phyloP scores from a whole-genome alignment of 441 rosid genomes.

The Kokia cookei region DNA sequence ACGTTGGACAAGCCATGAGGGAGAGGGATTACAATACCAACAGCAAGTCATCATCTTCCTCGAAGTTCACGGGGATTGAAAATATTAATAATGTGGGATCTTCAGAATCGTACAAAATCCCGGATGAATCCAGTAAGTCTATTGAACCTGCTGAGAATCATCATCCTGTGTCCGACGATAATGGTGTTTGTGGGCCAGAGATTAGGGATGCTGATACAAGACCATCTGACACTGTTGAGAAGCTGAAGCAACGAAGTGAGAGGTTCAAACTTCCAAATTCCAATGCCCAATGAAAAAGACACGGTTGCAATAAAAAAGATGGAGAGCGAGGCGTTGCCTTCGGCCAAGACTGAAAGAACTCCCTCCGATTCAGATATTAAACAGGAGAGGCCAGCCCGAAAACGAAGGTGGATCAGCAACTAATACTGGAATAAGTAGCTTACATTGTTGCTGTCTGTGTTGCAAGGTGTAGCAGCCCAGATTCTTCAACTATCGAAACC shows the following conservation, averaged over 20 bases:
- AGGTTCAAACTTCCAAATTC: constrained; percentile 95
- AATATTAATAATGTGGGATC: constrained; percentile 38
- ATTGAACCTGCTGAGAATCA: constrained; percentile 35
- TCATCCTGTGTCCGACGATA: constrained; percentile 41
- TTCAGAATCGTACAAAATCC: constrained; percentile 27
- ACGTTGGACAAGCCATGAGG: constrained; percentile 93
- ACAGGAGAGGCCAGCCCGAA: constrained; percentile 92
- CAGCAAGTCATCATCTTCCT: constrained; percentile 58
- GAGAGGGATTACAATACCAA: constrained; percentile 65
- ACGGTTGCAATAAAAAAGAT: constrained; percentile 44
- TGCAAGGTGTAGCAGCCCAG: constrained; percentile 1
- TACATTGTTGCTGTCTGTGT: constrained; percentile 5
- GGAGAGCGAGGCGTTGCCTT: constrained; percentile 54
- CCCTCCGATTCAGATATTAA: constrained; percentile 62
- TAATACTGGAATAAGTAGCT: constrained; percentile 22
- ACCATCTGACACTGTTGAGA: constrained; percentile 82
- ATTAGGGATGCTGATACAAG: constrained; percentile 50
- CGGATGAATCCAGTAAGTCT: constrained; percentile 30
- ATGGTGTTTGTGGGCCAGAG: constrained; percentile 40
- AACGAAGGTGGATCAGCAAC: constrained; percentile 79
- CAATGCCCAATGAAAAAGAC: constrained; percentile 88
- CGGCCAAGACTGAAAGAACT: constrained; percentile 43
- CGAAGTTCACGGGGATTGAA: constrained; percentile 57
- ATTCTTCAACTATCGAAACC: constrained; percentile 1
- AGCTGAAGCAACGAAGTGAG: constrained; percentile 96